These are phyloP conservation scores for Ustilago bromivora DNA, from an alignment of 1,284 basidiomycete genomes.

Conservation along the genomic window DNA sequence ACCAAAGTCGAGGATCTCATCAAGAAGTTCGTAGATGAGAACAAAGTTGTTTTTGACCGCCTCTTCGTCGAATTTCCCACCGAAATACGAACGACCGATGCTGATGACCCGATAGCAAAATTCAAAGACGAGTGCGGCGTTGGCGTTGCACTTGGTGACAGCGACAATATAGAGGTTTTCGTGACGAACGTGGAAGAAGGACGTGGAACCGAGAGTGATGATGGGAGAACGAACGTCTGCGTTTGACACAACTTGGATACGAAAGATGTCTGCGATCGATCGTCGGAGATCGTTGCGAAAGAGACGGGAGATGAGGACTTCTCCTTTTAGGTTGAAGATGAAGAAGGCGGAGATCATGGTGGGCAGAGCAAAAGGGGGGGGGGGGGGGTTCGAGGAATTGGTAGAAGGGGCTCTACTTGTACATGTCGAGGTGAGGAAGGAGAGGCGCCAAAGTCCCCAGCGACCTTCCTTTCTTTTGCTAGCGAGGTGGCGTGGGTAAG, in stretches of 20 bases:
- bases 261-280: conserved; percentile 66
- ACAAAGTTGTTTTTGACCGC: conserved; percentile 94
- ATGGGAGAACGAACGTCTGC: conserved; percentile 96
- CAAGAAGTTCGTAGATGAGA: conserved; percentile 66
- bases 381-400: not conserved
- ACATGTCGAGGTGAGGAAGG: not conserved
- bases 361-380: conserved; percentile 2
- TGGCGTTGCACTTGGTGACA: conserved; percentile 97
- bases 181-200: conserved; percentile 94
- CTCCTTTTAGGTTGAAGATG: conserved; percentile 97
- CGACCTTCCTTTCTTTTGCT: not conserved
- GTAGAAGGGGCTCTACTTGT: not conserved
- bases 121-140: conserved; percentile 97
- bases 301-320: conserved; percentile 72
- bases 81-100: conserved; percentile 94
- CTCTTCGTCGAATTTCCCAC: conserved; percentile 97
- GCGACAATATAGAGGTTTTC: conserved; percentile 95
- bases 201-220: conserved; percentile 95
- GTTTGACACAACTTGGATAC: conserved; percentile 93
- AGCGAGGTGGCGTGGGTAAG: not conserved
- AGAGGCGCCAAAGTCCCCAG: not conserved
- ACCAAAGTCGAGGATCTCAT: conserved; percentile 94
- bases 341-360: conserved; percentile 83
- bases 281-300: conserved; percentile 65
- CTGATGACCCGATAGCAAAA: conserved; percentile 95